Percentiles rank a stretch among this genome's conserved stretches.
Conservation (phyloP, 2,329 filamentous ascomycete species). For the Sporothrix euskadiensis region DNA sequence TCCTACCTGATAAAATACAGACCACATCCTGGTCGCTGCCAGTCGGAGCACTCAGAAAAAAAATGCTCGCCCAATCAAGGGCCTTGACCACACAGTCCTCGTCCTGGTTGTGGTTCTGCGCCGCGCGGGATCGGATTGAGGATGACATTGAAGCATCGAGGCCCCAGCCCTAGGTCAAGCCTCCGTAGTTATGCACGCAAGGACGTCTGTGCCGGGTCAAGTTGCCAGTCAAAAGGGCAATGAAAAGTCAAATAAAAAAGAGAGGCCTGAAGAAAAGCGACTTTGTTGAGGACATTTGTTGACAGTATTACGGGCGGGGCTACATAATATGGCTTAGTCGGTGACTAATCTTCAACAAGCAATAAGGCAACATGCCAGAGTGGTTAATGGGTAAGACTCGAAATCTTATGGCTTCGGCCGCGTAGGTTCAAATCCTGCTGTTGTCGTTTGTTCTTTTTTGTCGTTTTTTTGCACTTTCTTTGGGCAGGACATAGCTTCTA, state of each 20-base stretch:
- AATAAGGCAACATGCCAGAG: conserved; percentile 18
- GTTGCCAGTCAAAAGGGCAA: no score
- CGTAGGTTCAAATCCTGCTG: conserved; percentile 21
- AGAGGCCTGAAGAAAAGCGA: background rate
- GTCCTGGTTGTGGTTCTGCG: background rate
- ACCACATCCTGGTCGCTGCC: background rate
- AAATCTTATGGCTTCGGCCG: conserved; percentile 22
- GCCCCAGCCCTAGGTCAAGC: background rate
- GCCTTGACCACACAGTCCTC: background rate
- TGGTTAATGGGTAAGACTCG: conserved; percentile 22
- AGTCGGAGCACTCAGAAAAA: background rate
- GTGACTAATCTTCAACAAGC: background rate
- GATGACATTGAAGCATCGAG: conserved; percentile 1
- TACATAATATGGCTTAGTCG: background rate
- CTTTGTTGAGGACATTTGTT: no score
- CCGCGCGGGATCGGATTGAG: background rate
- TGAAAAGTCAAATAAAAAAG: background rate
- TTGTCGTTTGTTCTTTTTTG: conserved; percentile 11
- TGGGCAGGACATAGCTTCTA: no score
- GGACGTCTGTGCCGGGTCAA: background rate
- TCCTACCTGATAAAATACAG: background rate
- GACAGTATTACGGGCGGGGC: no score
- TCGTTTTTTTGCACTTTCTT: background rate
- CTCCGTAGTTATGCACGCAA: conserved; percentile 12
- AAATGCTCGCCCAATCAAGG: background rate